These are phyloP conservation scores for Suillus subaureus DNA, from an alignment of 768 basidiomycete genomes.

Conservation along the genomic window DNA sequence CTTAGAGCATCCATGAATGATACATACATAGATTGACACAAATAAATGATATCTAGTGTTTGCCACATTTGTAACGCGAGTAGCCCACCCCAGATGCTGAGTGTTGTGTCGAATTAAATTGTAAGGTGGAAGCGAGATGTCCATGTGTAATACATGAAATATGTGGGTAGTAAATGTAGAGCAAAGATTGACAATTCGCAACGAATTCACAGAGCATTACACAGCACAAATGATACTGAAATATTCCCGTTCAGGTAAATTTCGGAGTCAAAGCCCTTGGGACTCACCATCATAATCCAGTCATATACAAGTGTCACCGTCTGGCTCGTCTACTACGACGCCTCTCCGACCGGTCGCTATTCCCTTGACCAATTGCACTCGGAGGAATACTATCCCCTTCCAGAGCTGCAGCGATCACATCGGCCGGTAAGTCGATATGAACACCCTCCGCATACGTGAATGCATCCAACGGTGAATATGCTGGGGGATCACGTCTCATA, in stretches of 20 bases:
- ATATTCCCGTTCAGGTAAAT: slow-evolving; percentile 13
- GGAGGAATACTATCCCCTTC: slow-evolving; percentile 72
- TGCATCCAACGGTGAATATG: slow-evolving; percentile 89
- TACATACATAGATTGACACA: background rate
- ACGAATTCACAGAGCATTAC: slow-evolving; percentile 23
- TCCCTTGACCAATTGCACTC: slow-evolving; percentile 54
- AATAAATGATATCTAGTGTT: slow-evolving; percentile 3
- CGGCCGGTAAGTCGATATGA: slow-evolving; percentile 91
- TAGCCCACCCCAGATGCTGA: slow-evolving; percentile 4
- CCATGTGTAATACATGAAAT: slow-evolving; percentile 24
- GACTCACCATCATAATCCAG: slow-evolving; percentile 21
- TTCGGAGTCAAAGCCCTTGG: background rate
- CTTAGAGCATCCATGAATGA: slow-evolving; percentile 42
- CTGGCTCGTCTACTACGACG: slow-evolving; percentile 58
- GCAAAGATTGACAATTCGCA: slow-evolving; percentile 24
- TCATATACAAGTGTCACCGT: slow-evolving; percentile 24
- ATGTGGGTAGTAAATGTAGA: slow-evolving; percentile 23
- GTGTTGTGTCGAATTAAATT: slow-evolving; percentile 22
- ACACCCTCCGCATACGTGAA: slow-evolving; percentile 84
- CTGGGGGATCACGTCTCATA: slow-evolving; percentile 72
- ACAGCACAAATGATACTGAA: slow-evolving; percentile 15
- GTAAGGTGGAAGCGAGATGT: slow-evolving; percentile 19
- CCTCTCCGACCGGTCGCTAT: slow-evolving; percentile 53
- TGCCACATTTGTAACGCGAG: background rate
- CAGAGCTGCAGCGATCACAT: slow-evolving; percentile 86